These are phyloP conservation scores for Carpinus viminea DNA, from an alignment of 306 rosid genomes.

Conservation along the genomic window DNA sequence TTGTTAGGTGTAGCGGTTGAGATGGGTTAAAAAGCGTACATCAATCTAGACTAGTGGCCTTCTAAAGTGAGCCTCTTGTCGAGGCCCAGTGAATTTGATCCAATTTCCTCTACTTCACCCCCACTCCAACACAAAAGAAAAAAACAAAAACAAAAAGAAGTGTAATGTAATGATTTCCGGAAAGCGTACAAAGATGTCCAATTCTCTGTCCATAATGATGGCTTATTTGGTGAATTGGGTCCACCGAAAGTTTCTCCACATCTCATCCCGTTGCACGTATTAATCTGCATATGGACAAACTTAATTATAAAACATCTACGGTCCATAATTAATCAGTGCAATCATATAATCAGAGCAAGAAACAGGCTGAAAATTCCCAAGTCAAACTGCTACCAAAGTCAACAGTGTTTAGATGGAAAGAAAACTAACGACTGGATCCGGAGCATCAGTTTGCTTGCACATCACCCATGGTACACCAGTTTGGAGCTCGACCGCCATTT, in stretches of 20 bases:
- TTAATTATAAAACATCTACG: neutral
- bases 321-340: too few species aligned
- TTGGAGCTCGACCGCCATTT: constrained; percentile 66
- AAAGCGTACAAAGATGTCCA: constrained; percentile 73
- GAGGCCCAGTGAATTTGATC: too few species aligned
- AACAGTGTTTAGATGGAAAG: too few species aligned
- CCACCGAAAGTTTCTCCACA: constrained; percentile 73
- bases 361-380: too few species aligned
- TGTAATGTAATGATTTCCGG: neutral
- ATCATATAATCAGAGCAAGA: too few species aligned
- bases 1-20: too few species aligned
- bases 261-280: constrained; percentile 78
- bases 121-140: too few species aligned
- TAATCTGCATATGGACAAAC: constrained; percentile 39
- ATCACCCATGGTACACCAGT: constrained; percentile 79
- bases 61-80: too few species aligned
- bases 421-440: constrained; percentile 67
- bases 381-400: too few species aligned
- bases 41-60: too few species aligned
- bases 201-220: constrained; percentile 75
- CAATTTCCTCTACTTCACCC: too few species aligned
- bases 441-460: constrained; percentile 89
- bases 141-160: neutral
- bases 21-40: too few species aligned
- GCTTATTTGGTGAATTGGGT: constrained; percentile 73